A percentile compares a stretch with the other conserved stretches of the same genome.
Evolutionary conservation across 371 early-diverging fungal species (phyloP).

Genomic region (Cladochytrium tenue): DNA sequence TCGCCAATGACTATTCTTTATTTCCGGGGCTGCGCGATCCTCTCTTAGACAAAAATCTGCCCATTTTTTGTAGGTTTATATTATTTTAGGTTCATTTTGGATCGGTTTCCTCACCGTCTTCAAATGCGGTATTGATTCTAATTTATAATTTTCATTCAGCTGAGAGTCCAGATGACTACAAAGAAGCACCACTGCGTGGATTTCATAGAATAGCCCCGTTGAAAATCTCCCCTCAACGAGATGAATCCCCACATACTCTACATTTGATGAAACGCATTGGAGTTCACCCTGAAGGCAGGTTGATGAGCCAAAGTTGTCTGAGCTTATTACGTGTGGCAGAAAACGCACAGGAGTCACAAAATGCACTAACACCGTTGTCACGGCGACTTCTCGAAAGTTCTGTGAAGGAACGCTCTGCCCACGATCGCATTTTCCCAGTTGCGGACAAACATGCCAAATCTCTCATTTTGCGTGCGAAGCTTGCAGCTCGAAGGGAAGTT

Average conservation of each 20-base stretch:
- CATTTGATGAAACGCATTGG: no score
- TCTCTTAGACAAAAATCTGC: not conserved
- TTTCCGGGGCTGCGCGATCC: slow-evolving; percentile 18
- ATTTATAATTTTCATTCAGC: not conserved
- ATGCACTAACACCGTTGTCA: not conserved
- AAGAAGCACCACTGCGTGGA: not conserved
- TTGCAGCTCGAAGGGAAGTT: slow-evolving; percentile 20
- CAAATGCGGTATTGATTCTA: not conserved
- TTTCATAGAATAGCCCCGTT: not conserved
- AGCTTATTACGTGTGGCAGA: not conserved
- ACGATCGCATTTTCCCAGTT: slow-evolving; percentile 20
- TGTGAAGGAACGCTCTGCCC: slow-evolving; percentile 18
- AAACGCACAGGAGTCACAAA: not conserved
- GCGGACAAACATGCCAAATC: slow-evolving; percentile 27
- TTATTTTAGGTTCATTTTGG: not conserved
- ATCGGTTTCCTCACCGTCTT: not conserved
- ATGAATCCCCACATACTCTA: no score
- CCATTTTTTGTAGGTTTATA: no score
- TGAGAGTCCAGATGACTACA: not conserved
- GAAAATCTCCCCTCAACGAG: no score
- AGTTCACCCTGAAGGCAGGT: no score
- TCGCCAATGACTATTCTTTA: slow-evolving; percentile 21
- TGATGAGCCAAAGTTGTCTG: not conserved
- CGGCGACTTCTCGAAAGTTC: slow-evolving; percentile 1
- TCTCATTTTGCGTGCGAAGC: slow-evolving; percentile 19